A percentile compares a stretch with the other conserved stretches of the same genome.
Evolutionary conservation across 179 eudicot species (phyloP).

Genomic region (Spinacia oleracea): DNA sequence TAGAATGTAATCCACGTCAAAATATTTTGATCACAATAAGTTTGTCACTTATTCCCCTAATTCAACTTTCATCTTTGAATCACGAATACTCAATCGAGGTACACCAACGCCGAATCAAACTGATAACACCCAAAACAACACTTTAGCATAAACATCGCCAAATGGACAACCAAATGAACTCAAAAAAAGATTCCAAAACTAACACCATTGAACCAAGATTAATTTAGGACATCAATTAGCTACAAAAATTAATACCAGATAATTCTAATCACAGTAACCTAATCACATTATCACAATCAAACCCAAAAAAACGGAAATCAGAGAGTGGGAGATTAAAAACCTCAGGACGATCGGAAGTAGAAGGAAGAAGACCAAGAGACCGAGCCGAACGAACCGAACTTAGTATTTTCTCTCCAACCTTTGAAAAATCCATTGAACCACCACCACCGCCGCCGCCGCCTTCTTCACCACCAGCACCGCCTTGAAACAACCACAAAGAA

Average conservation of each 20-base stretch:
- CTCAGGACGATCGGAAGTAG: slow-evolving; percentile 89
- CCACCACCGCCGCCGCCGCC: slow-evolving; percentile 20
- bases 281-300: slow-evolving; percentile 6
- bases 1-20: too few relatives aligned
- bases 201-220: neutral
- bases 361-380: slow-evolving; percentile 77
- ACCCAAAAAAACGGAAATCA: neutral
- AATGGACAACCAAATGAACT: too few relatives aligned
- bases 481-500: slow-evolving; percentile 65
- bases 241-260: neutral
- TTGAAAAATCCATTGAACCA: slow-evolving; percentile 81
- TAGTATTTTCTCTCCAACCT: slow-evolving; percentile 78
- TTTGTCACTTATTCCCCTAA: neutral
- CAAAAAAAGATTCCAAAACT: too few relatives aligned
- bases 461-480: slow-evolving; percentile 25
- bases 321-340: slow-evolving; percentile 29
- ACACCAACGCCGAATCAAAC: neutral
- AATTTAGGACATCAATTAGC: neutral
- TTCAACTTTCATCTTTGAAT: neutral
- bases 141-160: too few relatives aligned
- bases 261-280: slow-evolving; percentile 3
- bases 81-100: neutral
- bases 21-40: neutral
- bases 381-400: slow-evolving; percentile 93
- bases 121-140: neutral